A percentile compares a stretch with the other conserved stretches of the same genome.
phyloP scores from a whole-genome alignment of 305 asterid genomes.

The Fraxinus nigra region DNA sequence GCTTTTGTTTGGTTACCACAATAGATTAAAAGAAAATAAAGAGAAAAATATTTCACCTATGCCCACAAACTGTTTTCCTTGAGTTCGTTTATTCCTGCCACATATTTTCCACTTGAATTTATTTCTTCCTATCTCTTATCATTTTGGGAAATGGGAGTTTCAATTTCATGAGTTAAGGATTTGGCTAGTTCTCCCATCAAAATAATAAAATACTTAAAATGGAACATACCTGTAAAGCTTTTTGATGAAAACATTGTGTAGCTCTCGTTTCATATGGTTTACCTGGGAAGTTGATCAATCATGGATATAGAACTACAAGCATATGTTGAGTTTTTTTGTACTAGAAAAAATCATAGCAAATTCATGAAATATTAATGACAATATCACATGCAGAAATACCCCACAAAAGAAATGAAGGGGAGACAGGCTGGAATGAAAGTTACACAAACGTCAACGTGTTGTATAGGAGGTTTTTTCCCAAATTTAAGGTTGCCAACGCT shows the following conservation, averaged over 20 bases:
- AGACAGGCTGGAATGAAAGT: neutral
- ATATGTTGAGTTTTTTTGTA: neutral
- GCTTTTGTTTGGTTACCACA: neutral
- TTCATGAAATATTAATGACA: neutral
- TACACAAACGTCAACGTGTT: neutral
- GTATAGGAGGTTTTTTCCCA: neutral
- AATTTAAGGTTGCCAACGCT: neutral
- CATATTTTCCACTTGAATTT: neutral
- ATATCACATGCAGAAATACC: neutral
- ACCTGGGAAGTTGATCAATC: neutral
- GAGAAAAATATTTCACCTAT: neutral
- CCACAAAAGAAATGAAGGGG: neutral
- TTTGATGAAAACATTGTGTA: slow-evolving; percentile 83
- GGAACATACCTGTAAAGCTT: slow-evolving; percentile 82
- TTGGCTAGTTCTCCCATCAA: neutral
- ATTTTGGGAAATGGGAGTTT: neutral
- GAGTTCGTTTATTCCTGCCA: neutral
- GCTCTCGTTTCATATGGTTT: slow-evolving; percentile 90
- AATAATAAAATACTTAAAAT: neutral
- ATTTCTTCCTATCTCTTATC: neutral
- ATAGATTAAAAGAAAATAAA: neutral
- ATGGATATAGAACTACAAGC: neutral
- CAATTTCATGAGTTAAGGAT: neutral
- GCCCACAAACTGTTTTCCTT: neutral
- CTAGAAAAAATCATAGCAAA: neutral